These are phyloP conservation scores for Andrographis paniculata DNA, from an alignment of 305 asterid species.

Conservation along the genomic window DNA sequence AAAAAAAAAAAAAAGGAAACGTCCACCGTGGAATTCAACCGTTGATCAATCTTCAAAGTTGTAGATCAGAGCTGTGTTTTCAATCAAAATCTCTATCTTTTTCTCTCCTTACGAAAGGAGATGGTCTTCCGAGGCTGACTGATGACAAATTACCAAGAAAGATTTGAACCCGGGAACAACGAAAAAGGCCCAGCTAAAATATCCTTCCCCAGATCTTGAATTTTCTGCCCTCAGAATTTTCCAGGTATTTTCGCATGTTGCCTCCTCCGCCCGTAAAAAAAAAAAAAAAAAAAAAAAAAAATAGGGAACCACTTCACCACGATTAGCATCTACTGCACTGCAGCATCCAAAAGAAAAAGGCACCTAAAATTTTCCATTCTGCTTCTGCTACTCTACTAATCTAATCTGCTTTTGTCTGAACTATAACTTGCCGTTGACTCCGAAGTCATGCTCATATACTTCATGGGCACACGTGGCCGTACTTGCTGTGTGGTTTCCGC, in stretches of 20 bases:
- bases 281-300: no score
- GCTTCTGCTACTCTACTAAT: background rate
- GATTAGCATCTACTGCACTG: no score
- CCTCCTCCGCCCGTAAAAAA: background rate
- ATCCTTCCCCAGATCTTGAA: conserved; percentile 31
- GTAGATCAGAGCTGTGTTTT: conserved; percentile 22
- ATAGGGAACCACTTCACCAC: no score
- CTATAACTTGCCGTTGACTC: conserved; percentile 36
- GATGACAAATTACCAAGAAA: conserved; percentile 23
- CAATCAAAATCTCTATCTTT: conserved; percentile 14
- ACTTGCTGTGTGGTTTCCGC: background rate
- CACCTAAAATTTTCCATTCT: no score
- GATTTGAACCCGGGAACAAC: conserved; percentile 12
- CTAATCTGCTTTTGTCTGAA: conserved; percentile 3
- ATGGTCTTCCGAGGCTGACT: conserved; percentile 11
- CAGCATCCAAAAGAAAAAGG: no score
- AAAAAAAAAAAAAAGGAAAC: background rate
- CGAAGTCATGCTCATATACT: conserved; percentile 11
- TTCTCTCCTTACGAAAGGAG: conserved; percentile 3
- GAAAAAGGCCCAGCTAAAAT: conserved; percentile 10
- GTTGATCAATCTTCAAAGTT: conserved; percentile 11
- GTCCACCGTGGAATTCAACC: background rate
- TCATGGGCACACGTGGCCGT: conserved; percentile 27
- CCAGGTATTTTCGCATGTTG: conserved; percentile 19
- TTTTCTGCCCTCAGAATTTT: conserved; percentile 22